phyloP scores from a whole-genome alignment of 1,284 basidiomycete species.

The Vanrija humicola region DNA sequence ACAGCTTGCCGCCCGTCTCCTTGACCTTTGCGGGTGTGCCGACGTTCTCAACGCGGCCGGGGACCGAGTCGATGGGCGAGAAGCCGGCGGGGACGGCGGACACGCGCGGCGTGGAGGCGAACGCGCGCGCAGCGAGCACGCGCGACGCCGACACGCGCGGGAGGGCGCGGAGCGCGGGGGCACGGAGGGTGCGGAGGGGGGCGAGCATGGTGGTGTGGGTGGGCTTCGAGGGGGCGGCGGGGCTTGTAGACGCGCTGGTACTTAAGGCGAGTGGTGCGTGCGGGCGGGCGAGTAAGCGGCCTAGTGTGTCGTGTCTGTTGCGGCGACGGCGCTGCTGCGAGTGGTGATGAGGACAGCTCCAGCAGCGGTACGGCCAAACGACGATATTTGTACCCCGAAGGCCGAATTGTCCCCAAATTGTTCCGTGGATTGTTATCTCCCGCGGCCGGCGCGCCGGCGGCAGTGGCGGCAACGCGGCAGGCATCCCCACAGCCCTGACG shows the following conservation, averaged over 20 bases:
- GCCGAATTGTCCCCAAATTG: too few relatives aligned
- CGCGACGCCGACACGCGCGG: conserved; percentile 16
- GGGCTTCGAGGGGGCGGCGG: neutral
- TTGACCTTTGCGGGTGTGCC: conserved; percentile 9
- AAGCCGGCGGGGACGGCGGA: conserved; percentile 13
- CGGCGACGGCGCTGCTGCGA: neutral
- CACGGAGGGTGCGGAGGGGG: conserved; percentile 3
- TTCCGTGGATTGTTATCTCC: too few relatives aligned
- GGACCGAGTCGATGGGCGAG: conserved; percentile 14
- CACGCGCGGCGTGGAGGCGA: conserved; percentile 2
- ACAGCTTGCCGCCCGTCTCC: conserved; percentile 59
- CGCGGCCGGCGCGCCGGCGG: too few relatives aligned
- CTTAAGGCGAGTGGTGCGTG: too few relatives aligned
- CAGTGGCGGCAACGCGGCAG: too few relatives aligned
- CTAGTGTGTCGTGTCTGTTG: neutral
- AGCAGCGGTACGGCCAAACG: neutral
- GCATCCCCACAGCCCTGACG: too few relatives aligned
- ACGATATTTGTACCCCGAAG: too few relatives aligned
- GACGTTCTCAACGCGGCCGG: conserved; percentile 16
- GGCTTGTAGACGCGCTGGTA: too few relatives aligned
- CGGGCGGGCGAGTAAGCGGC: too few relatives aligned
- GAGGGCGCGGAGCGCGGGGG: conserved; percentile 16
- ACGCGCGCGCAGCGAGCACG: conserved; percentile 8
- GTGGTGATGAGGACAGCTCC: neutral
- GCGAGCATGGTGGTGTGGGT: conserved; percentile 12